Evolutionary conservation across 345 rosid species (phyloP).

Genomic region (Lumnitzera racemosa): DNA sequence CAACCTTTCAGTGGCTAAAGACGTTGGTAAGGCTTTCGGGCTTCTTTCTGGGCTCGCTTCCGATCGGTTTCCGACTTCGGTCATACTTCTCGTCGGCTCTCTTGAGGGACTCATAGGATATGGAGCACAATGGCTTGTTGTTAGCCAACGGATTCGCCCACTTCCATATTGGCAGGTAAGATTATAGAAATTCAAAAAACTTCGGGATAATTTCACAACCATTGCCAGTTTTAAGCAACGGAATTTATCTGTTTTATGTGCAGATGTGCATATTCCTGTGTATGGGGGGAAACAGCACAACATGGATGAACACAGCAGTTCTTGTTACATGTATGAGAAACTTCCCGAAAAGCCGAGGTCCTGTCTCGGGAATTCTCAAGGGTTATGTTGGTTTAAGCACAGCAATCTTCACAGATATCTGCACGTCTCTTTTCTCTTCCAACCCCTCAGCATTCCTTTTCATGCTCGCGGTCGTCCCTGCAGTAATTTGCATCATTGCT

Average conservation of each 20-base stretch:
- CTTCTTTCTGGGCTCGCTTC: constrained; percentile 54
- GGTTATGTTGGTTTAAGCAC: constrained; percentile 60
- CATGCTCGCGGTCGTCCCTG: constrained; percentile 47
- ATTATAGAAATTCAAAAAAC: too few relatives aligned
- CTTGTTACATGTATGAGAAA: constrained; percentile 57
- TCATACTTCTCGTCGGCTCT: constrained; percentile 36
- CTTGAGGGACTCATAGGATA: constrained; percentile 50
- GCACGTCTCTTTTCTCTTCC: constrained; percentile 42
- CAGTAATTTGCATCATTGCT: constrained; percentile 38
- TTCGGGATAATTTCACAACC: too few relatives aligned
- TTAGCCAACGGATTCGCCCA: constrained; percentile 37
- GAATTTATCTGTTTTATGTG: neutral
- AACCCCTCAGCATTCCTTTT: constrained; percentile 40
- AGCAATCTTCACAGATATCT: constrained; percentile 53
- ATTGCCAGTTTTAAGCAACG: too few relatives aligned
- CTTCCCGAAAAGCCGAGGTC: constrained; percentile 53
- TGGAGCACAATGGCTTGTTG: constrained; percentile 70
- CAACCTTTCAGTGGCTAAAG: constrained; percentile 52
- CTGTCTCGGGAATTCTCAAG: constrained; percentile 52
- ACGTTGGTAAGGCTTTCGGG: constrained; percentile 62
- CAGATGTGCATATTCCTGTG: constrained; percentile 61
- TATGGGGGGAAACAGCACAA: constrained; percentile 59
- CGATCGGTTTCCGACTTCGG: constrained; percentile 33
- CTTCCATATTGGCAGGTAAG: constrained; percentile 62
- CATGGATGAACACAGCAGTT: constrained; percentile 72